A percentile compares a stretch with the other conserved stretches of the same genome.
Evolutionary conservation across 768 basidiomycete genomes (phyloP).

Genomic region (Russula earlei): DNA sequence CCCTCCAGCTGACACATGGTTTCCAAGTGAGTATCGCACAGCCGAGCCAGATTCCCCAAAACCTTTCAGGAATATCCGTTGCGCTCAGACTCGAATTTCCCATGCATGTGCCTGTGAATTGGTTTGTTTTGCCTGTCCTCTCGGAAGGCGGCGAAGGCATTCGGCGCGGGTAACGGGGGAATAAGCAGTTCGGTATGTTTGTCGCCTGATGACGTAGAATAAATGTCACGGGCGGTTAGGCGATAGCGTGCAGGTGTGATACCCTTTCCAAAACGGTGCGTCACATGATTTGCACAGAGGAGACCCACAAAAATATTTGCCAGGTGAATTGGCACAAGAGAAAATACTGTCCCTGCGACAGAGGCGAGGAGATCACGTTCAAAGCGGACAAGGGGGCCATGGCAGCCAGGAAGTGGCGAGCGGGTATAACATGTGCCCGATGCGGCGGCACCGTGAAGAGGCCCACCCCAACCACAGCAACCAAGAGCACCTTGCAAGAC

Average conservation of each 20-base stretch:
- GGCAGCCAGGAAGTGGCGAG: conserved; percentile 58
- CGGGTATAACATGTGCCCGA: conserved; percentile 54
- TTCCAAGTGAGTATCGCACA: neutral
- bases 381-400: conserved; percentile 45
- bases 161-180: neutral
- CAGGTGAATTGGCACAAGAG: conserved; percentile 49
- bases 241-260: conserved; percentile 53
- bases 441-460: conserved; percentile 50
- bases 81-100: neutral
- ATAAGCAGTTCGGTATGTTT: neutral
- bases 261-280: conserved; percentile 52
- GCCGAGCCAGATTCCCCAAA: neutral
- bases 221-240: conserved; percentile 39
- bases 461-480: conserved; percentile 59
- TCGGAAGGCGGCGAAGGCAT: neutral
- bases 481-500: conserved; percentile 50
- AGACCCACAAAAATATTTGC: conserved; percentile 49
- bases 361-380: conserved; percentile 38
- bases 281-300: conserved; percentile 63
- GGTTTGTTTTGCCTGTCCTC: conserved; percentile 6
- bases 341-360: conserved; percentile 45
- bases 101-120: neutral
- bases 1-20: no score
- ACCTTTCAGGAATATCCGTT: neutral
- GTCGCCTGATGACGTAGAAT: neutral